Evolutionary conservation across 352 stramenopile species (phyloP).

Genomic region (Proteromonas lacertae): DNA sequence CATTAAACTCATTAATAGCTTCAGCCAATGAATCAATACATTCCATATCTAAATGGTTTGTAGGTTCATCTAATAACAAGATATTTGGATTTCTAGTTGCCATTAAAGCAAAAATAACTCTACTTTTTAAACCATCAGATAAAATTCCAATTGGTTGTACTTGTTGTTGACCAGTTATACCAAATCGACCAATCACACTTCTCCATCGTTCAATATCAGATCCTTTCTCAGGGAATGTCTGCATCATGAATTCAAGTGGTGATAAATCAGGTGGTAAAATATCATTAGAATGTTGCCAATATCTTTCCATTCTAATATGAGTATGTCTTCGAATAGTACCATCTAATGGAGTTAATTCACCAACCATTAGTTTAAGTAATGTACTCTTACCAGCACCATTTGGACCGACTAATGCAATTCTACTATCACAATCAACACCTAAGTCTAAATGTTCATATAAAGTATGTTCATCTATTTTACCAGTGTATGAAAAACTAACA

Average conservation of each 20-base stretch:
- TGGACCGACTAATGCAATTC: conserved; percentile 66
- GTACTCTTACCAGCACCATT: conserved; percentile 57
- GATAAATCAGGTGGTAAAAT: conserved; percentile 68
- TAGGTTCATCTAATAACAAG: too few species aligned
- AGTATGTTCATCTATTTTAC: conserved; percentile 1
- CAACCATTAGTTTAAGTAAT: conserved; percentile 85
- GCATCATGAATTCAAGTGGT: conserved; percentile 81
- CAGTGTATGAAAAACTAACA: conserved; percentile 12
- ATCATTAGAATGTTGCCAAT: conserved; percentile 79
- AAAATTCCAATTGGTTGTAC: conserved; percentile 22
- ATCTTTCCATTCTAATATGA: conserved; percentile 7
- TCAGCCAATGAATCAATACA: conserved; percentile 84
- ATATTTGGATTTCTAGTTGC: conserved; percentile 83
- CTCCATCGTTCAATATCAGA: conserved; percentile 17
- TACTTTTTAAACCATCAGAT: conserved; percentile 73
- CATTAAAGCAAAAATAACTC: conserved; percentile 88
- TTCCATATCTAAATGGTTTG: conserved; percentile 79
- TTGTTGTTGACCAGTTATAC: conserved; percentile 9
- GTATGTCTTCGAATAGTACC: conserved; percentile 7
- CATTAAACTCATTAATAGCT: conserved; percentile 83
- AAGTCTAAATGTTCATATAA: conserved; percentile 39
- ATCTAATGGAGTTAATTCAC: conserved; percentile 51
- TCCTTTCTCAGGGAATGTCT: conserved; percentile 30
- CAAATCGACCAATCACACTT: conserved; percentile 15
- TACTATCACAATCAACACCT: conserved; percentile 75